Conservation (phyloP, 805 yeast genomes). For the Pachysolen tannophilus region DNA sequence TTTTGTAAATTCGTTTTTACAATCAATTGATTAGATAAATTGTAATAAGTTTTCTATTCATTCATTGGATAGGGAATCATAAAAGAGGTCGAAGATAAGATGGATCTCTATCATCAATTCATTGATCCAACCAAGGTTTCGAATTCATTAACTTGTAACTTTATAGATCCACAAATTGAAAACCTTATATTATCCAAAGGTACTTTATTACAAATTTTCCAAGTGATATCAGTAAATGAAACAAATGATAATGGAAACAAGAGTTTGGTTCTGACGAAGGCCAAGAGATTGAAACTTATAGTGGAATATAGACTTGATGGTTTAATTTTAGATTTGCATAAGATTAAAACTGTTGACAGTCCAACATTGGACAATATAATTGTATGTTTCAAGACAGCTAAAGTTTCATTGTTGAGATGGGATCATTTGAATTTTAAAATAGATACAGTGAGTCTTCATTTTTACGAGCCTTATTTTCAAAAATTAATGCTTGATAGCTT, state of each 20-base stretch:
- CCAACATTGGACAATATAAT: constrained; percentile 52
- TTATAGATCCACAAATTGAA: constrained; percentile 27
- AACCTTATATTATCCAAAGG: constrained; percentile 68
- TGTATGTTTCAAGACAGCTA: constrained; percentile 66
- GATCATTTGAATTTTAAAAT: constrained; percentile 43
- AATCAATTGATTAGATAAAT: no score
- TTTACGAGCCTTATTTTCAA: constrained; percentile 65
- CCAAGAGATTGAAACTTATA: constrained; percentile 25
- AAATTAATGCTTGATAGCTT: constrained; percentile 36
- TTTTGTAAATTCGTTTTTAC: no score
- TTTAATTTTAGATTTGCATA: constrained; percentile 46
- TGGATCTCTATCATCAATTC: constrained; percentile 78
- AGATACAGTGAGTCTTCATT: constrained; percentile 76
- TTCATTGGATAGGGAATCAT: no score
- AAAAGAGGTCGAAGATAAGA: no score
- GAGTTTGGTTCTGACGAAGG: constrained; percentile 11
- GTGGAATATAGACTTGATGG: constrained; percentile 74
- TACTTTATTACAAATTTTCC: constrained; percentile 56
- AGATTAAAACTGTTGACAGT: constrained; percentile 41
- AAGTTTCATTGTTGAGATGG: constrained; percentile 71
- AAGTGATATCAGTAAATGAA: constrained; percentile 28
- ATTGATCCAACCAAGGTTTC: constrained; percentile 69
- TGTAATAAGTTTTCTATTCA: no score
- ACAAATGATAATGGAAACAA: constrained; percentile 13
- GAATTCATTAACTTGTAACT: constrained; percentile 43